Conservation (phyloP, 2,329 filamentous ascomycete genomes). For the Phialocephala sp. region DNA sequence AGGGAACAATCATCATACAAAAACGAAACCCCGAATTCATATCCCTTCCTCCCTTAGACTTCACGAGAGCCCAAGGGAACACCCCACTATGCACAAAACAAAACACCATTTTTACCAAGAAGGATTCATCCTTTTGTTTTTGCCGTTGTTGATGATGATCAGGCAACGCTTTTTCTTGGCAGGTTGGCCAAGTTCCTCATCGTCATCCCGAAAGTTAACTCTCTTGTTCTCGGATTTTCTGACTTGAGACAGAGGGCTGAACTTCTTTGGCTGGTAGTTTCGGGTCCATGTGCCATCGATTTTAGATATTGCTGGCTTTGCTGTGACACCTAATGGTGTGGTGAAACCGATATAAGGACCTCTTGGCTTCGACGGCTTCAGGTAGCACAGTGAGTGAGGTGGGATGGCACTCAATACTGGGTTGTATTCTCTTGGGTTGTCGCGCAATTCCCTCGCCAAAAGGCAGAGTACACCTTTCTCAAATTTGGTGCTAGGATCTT, state of each 20-base stretch:
- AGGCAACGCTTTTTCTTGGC: no score
- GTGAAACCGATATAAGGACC: no score
- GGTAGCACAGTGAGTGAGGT: neutral
- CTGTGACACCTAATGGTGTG: neutral
- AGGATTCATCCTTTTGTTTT: no score
- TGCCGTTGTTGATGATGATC: neutral
- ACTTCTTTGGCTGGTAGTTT: neutral
- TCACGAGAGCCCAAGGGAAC: no score
- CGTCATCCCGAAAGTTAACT: no score
- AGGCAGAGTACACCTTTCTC: neutral
- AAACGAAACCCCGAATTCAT: no score
- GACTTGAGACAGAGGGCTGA: neutral
- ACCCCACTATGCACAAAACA: no score
- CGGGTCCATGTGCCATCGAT: neutral
- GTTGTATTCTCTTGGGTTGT: neutral
- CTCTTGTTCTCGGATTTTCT: neutral
- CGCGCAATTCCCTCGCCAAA: neutral
- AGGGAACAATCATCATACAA: no score
- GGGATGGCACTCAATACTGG: neutral
- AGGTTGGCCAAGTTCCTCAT: no score
- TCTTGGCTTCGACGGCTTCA: no score
- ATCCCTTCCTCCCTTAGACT: no score
- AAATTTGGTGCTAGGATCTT: neutral
- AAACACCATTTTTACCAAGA: no score
- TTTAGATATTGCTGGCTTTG: neutral